These are phyloP conservation scores for Voacanga thouarsii DNA, from an alignment of 257 asterid genomes.

Conservation along the genomic window DNA sequence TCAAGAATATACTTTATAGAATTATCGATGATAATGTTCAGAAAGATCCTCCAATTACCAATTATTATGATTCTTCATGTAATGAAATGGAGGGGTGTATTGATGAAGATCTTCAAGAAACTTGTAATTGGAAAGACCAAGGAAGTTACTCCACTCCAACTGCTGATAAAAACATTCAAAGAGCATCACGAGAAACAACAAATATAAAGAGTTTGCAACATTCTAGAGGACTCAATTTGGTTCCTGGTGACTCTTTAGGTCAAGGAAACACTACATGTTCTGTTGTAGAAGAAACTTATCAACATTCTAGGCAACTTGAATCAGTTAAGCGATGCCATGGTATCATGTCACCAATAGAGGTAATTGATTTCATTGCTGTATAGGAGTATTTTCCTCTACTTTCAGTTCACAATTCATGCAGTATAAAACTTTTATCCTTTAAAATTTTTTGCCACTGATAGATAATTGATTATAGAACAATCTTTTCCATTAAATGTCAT, in stretches of 20 bases:
- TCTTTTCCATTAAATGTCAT: background rate
- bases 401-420: background rate
- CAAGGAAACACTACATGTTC: slow-evolving; percentile 20
- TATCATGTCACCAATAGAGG: slow-evolving; percentile 50
- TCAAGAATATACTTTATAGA: slow-evolving; percentile 51
- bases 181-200: slow-evolving; percentile 17
- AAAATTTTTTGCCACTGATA: background rate
- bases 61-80: slow-evolving; percentile 21
- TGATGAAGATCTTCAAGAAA: slow-evolving; percentile 21
- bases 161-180: slow-evolving; percentile 21
- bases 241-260: slow-evolving; percentile 12
- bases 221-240: slow-evolving; percentile 17
- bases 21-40: slow-evolving; percentile 36
- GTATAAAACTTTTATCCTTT: background rate
- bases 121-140: slow-evolving; percentile 20
- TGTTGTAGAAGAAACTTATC: slow-evolving; percentile 12
- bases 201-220: slow-evolving; percentile 19
- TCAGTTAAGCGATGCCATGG: slow-evolving; percentile 18
- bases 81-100: slow-evolving; percentile 26
- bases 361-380: slow-evolving; percentile 24
- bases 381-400: slow-evolving; percentile 4
- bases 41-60: slow-evolving; percentile 30
- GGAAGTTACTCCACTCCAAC: slow-evolving; percentile 20
- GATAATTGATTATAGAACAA: background rate
- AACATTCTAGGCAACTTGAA: slow-evolving; percentile 22